Evolutionary conservation across 352 stramenopile species (phyloP), one percentile per base, ranked within the genome.

Genomic region (Phytophthora colocasiae): DNA sequence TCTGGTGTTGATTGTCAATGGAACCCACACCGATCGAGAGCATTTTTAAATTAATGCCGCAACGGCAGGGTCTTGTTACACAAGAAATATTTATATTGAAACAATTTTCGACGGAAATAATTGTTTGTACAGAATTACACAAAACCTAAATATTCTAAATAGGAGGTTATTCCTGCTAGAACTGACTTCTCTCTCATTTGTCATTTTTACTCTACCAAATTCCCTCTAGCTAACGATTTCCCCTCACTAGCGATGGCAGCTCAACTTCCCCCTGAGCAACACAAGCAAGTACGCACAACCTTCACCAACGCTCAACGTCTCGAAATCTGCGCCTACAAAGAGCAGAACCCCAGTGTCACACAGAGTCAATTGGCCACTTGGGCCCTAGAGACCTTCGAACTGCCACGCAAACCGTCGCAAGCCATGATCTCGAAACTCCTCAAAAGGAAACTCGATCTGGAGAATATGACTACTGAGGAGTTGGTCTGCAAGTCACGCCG

Each of bases 361-460:
- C 68, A 76, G 31, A 55, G 19, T 2, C 52, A 76, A 39, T 24
- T 76, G 12, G 68, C 68, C 2, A 40, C 34, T 4, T 76, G 68
- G 68, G 68, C 58, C 1, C 58, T 63, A 15, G 63, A 73, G 44
- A 29, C 63, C 19, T 48, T 76, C 15, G 11, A 53, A 0, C 19
- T 76, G 46, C 68, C 63, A 5, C 68, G 68, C 17, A 62, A 68
- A 58, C 68, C 68, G 3, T 76, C 68, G 6, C 68, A 76, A 46
- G 63, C 63, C 36, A 76, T 76, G 68, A 76, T 76, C 26, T 73
- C 63, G 4, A 76, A 76, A 63, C 47, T 76, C 26, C 63, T 76
- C 19, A 76, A 76, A 52, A 54, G 68, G 26, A 73, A 76, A 64
- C 17, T 11, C 3, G 63, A 63, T 43, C 36, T 76, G 5, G 68